Percentiles rank a stretch among this genome's conserved stretches.
These are phyloP conservation scores for Sugiyamaella marilandica DNA, from an alignment of 805 yeast species.

Conservation along the genomic window DNA sequence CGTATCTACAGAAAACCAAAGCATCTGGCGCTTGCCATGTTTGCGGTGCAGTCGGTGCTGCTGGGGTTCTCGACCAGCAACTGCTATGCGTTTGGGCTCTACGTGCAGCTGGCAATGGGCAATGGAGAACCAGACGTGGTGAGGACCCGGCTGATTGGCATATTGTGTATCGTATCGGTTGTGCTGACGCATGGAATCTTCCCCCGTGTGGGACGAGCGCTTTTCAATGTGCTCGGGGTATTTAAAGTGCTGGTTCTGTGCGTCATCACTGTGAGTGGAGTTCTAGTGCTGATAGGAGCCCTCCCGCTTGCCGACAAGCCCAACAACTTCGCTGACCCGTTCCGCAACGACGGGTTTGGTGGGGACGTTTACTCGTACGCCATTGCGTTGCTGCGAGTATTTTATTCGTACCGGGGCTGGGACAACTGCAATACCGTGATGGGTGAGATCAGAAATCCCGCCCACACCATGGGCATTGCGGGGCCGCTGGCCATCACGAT, in stretches of 20 bases:
- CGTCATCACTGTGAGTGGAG: slow-evolving; percentile 47
- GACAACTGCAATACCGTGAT: slow-evolving; percentile 63
- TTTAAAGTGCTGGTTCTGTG: slow-evolving; percentile 49
- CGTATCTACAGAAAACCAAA: slow-evolving; percentile 52
- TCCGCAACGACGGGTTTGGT: slow-evolving; percentile 38
- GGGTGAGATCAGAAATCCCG: slow-evolving; percentile 54
- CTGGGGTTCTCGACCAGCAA: slow-evolving; percentile 61
- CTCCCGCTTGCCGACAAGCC: slow-evolving; percentile 30
- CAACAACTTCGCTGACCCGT: slow-evolving; percentile 38
- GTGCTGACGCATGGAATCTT: slow-evolving; percentile 44
- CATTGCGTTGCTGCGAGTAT: slow-evolving; percentile 53
- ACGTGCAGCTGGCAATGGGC: slow-evolving; percentile 44
- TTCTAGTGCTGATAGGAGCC: slow-evolving; percentile 36
- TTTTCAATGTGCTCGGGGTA: slow-evolving; percentile 52
- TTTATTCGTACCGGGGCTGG: slow-evolving; percentile 67
- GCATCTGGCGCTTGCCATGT: slow-evolving; percentile 46
- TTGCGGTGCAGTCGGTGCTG: slow-evolving; percentile 51
- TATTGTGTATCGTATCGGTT: slow-evolving; percentile 43
- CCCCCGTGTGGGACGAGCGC: slow-evolving; percentile 46
- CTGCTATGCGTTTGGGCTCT: slow-evolving; percentile 60
- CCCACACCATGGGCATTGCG: slow-evolving; percentile 51
- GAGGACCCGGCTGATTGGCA: slow-evolving; percentile 45
- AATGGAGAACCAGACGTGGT: slow-evolving; percentile 34
- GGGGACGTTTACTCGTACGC: slow-evolving; percentile 48
- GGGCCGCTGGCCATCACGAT: slow-evolving; percentile 55